Base-by-base conservation (phyloP, 768 basidiomycete genomes). In the Pleurotus djamor region DNA sequence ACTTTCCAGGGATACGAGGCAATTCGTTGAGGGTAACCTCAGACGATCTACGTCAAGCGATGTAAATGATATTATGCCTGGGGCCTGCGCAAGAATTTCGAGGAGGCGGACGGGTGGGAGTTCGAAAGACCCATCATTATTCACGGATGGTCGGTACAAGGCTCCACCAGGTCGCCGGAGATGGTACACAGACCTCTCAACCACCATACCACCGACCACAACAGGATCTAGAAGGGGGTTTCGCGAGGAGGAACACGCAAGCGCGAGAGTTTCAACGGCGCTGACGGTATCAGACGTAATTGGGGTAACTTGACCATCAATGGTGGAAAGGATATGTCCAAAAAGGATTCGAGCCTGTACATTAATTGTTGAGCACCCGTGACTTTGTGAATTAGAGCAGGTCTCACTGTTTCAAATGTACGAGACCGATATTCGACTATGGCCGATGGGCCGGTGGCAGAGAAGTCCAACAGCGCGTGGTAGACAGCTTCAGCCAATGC, bases 181-280 rank as follows among this genome's bases (percentile, higher is more conserved):
- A 3, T n/a, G 12, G 4, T 61, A 66, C 9, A 61, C 54, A 12
- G 16, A 51, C 28, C 68, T 67, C 48, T 68, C 64, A n/a, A 69
- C 65, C 6, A 69, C 50, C 0, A 13, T 21, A 13, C 62, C 59
- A 16, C 63, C 43, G 2, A 67, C 45, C 4, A 55, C 28, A 4
- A 71, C 64, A 0, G 70, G 70, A 48, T 71, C 65, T 10, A 13
- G 43, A 14, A 71, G 58, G 1, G 60, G 63, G 34, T 67, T 69
- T 10, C 59, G 63, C 10, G 70, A 71, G 4, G 61, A 10, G 0
- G 68, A 33, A 45, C 69, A 70, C 8, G 65, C 28, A 2, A 70
- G 62, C 0, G 66, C 64, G 32, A 66, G 38, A 4, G 65, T 62
- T 45, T 67, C 66, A n/a, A 69, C 54, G 9, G 66, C 57, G 6